Percentiles rank a stretch among this genome's conserved stretches.
Conservation (phyloP, 1,139 yeast species). For the Yamadazyma mexicana region DNA sequence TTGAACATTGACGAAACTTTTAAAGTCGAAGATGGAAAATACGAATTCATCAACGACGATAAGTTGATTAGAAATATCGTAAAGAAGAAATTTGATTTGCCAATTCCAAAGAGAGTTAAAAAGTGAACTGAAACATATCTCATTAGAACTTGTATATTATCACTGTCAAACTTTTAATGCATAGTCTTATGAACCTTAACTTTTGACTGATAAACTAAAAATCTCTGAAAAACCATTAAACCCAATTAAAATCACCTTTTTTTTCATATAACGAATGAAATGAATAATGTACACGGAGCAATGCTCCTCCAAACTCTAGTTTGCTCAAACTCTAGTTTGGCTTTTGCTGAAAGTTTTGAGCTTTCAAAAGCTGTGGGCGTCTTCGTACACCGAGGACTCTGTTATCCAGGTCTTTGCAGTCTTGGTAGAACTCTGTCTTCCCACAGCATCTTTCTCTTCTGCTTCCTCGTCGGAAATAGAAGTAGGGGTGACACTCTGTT, state of each 20-base stretch:
- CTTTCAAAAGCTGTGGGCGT: constrained; percentile 1
- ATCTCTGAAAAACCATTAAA: neutral
- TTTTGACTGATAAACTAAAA: neutral
- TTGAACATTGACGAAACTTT: constrained; percentile 32
- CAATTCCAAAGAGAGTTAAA: constrained; percentile 7
- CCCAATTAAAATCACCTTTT: no score
- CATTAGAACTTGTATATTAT: neutral
- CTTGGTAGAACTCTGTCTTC: constrained; percentile 8
- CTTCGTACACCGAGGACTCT: constrained; percentile 2
- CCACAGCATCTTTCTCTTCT: constrained; percentile 1
- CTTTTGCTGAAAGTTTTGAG: no score
- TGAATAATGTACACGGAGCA: neutral
- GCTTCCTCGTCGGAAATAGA: neutral
- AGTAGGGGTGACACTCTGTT: no score
- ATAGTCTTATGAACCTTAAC: constrained; percentile 1
- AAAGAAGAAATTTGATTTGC: constrained; percentile 46
- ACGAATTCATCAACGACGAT: constrained; percentile 52
- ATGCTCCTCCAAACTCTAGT: no score
- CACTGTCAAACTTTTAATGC: neutral
- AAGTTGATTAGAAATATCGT: constrained; percentile 57
- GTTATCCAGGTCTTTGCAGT: constrained; percentile 2
- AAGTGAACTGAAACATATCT: neutral
- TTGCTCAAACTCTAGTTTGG: no score
- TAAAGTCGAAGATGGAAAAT: constrained; percentile 22
- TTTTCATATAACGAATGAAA: neutral